Percentiles rank a stretch among this genome's conserved stretches.
phyloP scores from a whole-genome alignment of 768 basidiomycete species.

The Stropharia rugosoannulata region DNA sequence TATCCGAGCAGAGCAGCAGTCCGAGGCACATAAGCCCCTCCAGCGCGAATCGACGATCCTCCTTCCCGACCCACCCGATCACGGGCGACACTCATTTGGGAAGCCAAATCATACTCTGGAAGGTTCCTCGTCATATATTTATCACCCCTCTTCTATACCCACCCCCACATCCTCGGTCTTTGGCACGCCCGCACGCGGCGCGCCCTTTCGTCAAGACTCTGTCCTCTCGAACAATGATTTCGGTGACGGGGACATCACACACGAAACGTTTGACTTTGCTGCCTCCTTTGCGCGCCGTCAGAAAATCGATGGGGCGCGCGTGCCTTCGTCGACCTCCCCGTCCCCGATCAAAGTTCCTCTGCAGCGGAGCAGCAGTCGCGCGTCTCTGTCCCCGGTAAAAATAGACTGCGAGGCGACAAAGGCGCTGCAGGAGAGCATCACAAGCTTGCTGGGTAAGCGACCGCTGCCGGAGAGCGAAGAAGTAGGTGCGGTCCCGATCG shows the following conservation, averaged over 20 bases:
- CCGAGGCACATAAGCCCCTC: conserved; percentile 9
- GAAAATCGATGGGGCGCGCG: conserved; percentile 24
- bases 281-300: neutral
- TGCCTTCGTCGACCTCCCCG: conserved; percentile 62
- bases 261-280: conserved; percentile 2
- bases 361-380: conserved; percentile 16
- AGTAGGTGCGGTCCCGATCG: conserved; percentile 9
- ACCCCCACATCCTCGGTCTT: conserved; percentile 1
- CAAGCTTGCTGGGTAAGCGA: conserved; percentile 69
- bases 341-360: conserved; percentile 47
- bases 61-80: conserved; percentile 12
- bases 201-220: neutral
- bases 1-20: neutral
- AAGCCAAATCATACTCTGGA: conserved; percentile 31
- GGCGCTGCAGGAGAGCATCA: conserved; percentile 68
- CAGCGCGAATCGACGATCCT: conserved; percentile 20
- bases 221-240: neutral
- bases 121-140: conserved; percentile 6
- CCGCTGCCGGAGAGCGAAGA: conserved; percentile 42
- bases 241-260: neutral
- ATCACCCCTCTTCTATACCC: conserved; percentile 9
- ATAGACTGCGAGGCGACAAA: conserved; percentile 49
- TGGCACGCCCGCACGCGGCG: neutral
- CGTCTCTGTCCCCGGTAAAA: conserved; percentile 39
- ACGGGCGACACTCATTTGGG: conserved; percentile 25